A percentile compares a stretch with the other conserved stretches of the same genome.
Evolutionary conservation across 2,329 filamentous ascomycete genomes (phyloP).

Genomic region (Aspergillus uvarum): DNA sequence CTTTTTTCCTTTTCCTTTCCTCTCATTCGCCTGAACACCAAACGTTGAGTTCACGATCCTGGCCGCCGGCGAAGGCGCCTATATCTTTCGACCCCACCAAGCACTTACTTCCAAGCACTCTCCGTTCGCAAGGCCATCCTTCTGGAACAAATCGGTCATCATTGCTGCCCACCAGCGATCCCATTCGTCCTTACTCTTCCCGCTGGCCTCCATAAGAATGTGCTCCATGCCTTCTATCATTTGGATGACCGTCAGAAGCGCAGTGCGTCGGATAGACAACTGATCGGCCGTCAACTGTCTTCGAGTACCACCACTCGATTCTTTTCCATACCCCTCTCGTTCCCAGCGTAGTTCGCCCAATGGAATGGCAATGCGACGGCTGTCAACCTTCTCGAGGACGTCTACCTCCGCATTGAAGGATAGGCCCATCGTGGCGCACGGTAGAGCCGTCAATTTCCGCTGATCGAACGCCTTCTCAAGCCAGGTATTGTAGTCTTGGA

Average conservation of each 20-base stretch:
- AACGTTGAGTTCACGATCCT: conserved; percentile 20
- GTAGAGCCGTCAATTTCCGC: conserved; percentile 68
- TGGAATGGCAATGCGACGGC: conserved; percentile 79
- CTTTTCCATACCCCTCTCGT: conserved; percentile 57
- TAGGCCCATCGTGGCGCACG: conserved; percentile 75
- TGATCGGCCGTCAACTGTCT: conserved; percentile 66
- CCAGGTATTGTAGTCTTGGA: conserved; percentile 83
- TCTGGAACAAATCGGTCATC: conserved; percentile 78
- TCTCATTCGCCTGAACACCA: conserved; percentile 32
- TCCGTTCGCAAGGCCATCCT: conserved; percentile 75
- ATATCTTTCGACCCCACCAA: conserved; percentile 63
- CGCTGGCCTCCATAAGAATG: conserved; percentile 74
- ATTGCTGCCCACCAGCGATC: conserved; percentile 84
- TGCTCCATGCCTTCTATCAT: conserved; percentile 85
- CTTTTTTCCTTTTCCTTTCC: conserved; percentile 23
- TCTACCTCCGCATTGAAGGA: conserved; percentile 79
- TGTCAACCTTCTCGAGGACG: conserved; percentile 65
- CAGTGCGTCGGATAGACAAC: conserved; percentile 71
- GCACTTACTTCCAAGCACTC: conserved; percentile 74
- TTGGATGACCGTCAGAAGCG: conserved; percentile 77
- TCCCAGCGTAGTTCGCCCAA: conserved; percentile 86
- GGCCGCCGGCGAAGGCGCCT: conserved; percentile 16
- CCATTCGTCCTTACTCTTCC: conserved; percentile 90
- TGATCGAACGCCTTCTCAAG: conserved; percentile 71
- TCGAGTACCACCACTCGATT: conserved; percentile 31